These are phyloP conservation scores for Aquilaria malaccensis DNA, from an alignment of 345 rosid genomes.

Conservation along the genomic window DNA sequence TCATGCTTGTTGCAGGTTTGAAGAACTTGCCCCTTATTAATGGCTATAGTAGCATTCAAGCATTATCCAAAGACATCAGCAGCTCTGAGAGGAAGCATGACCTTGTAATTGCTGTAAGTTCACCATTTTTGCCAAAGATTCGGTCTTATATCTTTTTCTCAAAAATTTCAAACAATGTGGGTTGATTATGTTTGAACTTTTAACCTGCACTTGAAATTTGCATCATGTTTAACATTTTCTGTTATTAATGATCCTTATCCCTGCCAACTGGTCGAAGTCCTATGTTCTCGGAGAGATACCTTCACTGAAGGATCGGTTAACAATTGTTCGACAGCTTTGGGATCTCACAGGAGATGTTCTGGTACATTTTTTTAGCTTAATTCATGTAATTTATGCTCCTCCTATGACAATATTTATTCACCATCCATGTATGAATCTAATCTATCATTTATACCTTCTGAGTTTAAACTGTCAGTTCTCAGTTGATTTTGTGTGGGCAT, in stretches of 20 bases:
- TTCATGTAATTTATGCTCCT: conserved; percentile 4
- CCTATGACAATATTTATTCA: background rate
- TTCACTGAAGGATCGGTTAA: conserved; percentile 73
- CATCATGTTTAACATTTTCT: background rate
- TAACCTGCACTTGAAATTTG: background rate
- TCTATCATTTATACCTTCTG: background rate
- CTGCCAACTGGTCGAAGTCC: conserved; percentile 43
- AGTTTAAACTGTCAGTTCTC: conserved; percentile 2
- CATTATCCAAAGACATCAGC: conserved; percentile 45
- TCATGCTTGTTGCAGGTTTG: conserved; percentile 35
- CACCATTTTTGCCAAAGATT: background rate
- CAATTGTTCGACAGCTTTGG: conserved; percentile 94
- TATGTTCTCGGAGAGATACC: conserved; percentile 98
- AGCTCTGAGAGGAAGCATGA: conserved; percentile 73
- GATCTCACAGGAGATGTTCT: conserved; percentile 86
- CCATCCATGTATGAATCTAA: background rate
- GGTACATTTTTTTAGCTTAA: conserved; percentile 35
- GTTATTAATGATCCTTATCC: conserved; percentile 17
- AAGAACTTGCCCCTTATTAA: conserved; percentile 80
- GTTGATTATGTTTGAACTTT: background rate
- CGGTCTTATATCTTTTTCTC: too few species aligned
- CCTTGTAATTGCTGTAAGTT: conserved; percentile 96
- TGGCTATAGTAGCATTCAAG: conserved; percentile 67
- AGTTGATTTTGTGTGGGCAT: background rate
- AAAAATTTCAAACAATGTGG: too few species aligned